Evolutionary conservation across 106 monocot genomes (phyloP), one percentile per base, ranked within the genome.

Genomic region (Amphibolis antarctica): DNA sequence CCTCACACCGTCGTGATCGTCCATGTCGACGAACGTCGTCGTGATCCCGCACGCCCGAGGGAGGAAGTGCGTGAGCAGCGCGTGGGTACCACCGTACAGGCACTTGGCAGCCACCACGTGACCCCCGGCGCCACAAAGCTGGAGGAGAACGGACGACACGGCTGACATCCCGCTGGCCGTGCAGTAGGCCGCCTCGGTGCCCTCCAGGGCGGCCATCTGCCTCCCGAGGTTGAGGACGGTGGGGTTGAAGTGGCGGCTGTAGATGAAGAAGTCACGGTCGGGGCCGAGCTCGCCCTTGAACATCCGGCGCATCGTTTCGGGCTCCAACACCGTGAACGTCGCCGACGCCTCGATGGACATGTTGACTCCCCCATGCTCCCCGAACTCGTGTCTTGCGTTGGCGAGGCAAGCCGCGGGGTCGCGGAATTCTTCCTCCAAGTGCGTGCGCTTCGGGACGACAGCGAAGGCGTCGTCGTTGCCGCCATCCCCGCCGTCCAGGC

Each of bases 331-430:
- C 1, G 93, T 93, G 88, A 93, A 93, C 26, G 93, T 93, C 29
- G 88, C 93, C 47, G 93, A 93, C 31, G 93, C 85, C 80, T 93
- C 93, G 77, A 93, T 93, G 59, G 93, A 93, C 93, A 93, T 93
- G 81, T 93, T 93, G 46, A 93, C 85, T n/a, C 93, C 93, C 23
- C 93, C 93, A 77, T 93, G 93, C 77, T 93, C 93, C 0, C 93
- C 93, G 77, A 93, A 93, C 76, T 93, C 93, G 79, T 93, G 93
- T 42, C 93, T 70, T 21, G 81, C 83, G 78, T 57, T 77, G 0
- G 93, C 85, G 59, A 93, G 81, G 30, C 81, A 72, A 28, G 72
- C 69, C 14, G 85, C 83, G 3, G 93, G 93, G 63, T 93, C 93
- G 24, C 57, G 45, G 55, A 49, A 53, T 18, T 53, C 24, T 5